Conservation (phyloP, 2,329 filamentous ascomycete species). For the Alternaria conjuncta region DNA sequence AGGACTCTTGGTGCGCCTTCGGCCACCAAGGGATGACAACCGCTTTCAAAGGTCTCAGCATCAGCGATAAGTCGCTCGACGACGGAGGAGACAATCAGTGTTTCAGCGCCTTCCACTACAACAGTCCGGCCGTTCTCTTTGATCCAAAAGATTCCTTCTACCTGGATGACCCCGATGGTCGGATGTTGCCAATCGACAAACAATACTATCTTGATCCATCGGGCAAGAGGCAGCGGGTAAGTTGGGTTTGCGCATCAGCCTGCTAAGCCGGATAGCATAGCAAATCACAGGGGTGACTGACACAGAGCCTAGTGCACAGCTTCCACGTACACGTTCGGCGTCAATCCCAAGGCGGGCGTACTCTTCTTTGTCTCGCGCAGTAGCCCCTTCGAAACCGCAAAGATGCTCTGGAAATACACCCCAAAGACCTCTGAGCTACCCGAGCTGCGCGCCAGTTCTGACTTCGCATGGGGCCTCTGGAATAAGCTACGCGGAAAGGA, state of each 20-base stretch:
- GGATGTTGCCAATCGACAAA: background rate
- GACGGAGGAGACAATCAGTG: background rate
- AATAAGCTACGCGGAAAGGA: background rate
- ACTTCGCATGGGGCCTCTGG: background rate
- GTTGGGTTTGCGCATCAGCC: background rate
- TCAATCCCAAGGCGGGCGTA: background rate
- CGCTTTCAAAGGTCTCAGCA: background rate
- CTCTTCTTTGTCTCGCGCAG: background rate
- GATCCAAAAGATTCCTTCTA: background rate
- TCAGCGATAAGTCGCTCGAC: background rate
- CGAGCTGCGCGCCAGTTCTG: background rate
- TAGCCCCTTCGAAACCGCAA: background rate
- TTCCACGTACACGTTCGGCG: background rate
- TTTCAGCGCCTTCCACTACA: background rate
- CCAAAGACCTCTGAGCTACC: background rate
- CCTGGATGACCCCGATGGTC: background rate
- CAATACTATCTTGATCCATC: background rate
- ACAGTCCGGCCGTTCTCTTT: background rate
- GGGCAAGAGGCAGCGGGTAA: background rate
- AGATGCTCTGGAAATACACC: background rate
- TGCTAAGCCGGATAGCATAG: background rate
- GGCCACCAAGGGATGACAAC: background rate
- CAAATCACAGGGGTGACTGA: background rate
- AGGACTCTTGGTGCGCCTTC: background rate
- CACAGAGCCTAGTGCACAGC: background rate